Base-by-base conservation (phyloP, 2,329 filamentous ascomycete genomes). In the Biscogniauxia marginata region DNA sequence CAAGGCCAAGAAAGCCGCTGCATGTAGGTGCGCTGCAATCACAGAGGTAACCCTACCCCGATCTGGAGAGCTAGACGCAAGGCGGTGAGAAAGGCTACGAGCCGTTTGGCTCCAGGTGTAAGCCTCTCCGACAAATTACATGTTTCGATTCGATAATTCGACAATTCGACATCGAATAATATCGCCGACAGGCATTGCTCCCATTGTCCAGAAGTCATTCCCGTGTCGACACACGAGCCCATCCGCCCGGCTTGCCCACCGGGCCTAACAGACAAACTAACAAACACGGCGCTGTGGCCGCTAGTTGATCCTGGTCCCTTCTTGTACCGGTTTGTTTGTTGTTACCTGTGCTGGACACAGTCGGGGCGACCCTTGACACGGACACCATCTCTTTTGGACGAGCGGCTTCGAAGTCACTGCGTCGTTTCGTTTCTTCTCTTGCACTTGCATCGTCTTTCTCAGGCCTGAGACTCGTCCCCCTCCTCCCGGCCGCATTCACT, bases 21-120 rank as follows among this genome's bases (percentile, higher is more conserved):
- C 67, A 69, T 69, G 67, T 65, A 68, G 59, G 53, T 50, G 46
- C 49, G 60, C 66, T 65, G 57, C 65, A 65, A 66, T 67, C 65
- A 70, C 67, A 66, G 60, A 49, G 49, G 34, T 53, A 30, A 54
- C 61, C 55, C 46, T 54, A 63, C 63, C 62, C 60, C 54, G 56
- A 63, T 45, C 45, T 53, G 44, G 58, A 59, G 57, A 61, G 63
- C 62, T 66, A 66, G 62, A 67, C 60, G 61, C 64, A 67, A 70
- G 68, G 70, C 70, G 70, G 70, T 72, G 69, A 71, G 63, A 48
- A 64, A 69, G 69, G 69, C 66, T 69, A 65, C 57, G 63, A 72
- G 70, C 68, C 70, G 70, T 72, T 72, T 72, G 70, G 70, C 64
- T 67, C 50, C 46, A 54, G 62, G 57, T 62, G 61, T 66, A 66